Evolutionary conservation across 2,329 filamentous ascomycete genomes (phyloP), one percentile per base, ranked within the genome.

Genomic region (Chrysosporium keratinophilum): DNA sequence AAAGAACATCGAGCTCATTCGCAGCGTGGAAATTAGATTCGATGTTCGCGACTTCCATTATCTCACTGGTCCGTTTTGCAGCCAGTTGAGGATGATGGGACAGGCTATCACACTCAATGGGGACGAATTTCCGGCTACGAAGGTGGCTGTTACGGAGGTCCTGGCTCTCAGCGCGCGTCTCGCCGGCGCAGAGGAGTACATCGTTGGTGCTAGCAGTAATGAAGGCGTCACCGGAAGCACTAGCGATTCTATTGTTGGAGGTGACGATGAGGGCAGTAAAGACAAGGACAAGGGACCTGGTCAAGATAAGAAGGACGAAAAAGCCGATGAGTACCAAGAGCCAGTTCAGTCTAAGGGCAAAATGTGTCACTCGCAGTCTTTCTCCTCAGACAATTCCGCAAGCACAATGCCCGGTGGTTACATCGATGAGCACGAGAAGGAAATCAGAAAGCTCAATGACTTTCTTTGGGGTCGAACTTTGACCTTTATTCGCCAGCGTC

Each of bases 391-490:
- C 9, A 14, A 1, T 34, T 37, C 33, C 3, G 1, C 17, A 6
- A 23, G 14, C 19, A 39, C 31, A 31, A n/a, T 19, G 2, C 7
- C 34, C 17, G 14, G 15, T n/a, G 5, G n/a, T 2, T 3, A 17
- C 3, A 11, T 19, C 20, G 3, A 37, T 23, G 15, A 28, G 1
- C 61, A 62, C 39, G 49, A 54, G 10, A 52, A 52, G 9, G 56
- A 54, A 14, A 55, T 59, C 44, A 48, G 56, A 46, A 49, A 11
- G 19, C 14, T 63, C 53, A 54, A 56, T 15, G 57, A 62, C 34
- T 56, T 57, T 34, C 57, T 63, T 4, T 63, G 60, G 59, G 61
- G 60, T 14, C 60, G 59, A 5, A 62, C 59, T 1, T 33, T 63
- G 42, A 58, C 55, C 1, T 62, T 62, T 33, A 53, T 62, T n/a